Conservation (phyloP, 2,329 filamentous ascomycete genomes). For the Zalaria sp. region DNA sequence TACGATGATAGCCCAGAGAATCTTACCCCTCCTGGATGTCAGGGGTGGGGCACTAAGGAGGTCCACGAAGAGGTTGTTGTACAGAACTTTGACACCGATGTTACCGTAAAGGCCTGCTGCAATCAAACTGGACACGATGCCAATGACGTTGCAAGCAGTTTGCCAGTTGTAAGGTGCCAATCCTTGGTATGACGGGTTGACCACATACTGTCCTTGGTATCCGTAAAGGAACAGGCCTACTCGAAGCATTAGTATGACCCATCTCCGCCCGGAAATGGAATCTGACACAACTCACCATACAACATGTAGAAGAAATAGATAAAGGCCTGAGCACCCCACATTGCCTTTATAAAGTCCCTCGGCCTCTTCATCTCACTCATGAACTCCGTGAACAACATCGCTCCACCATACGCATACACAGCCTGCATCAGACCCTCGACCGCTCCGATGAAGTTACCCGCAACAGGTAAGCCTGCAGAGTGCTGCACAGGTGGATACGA, state of each 20-base stretch:
- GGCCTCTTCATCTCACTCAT: slow-evolving; percentile 17
- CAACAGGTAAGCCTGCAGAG: slow-evolving; percentile 1
- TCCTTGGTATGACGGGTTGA: slow-evolving; percentile 3
- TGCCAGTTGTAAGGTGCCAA: slow-evolving; percentile 5
- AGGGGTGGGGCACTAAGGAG: slow-evolving; percentile 26
- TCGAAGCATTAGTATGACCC: slow-evolving; percentile 9
- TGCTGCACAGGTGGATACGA: slow-evolving; percentile 4
- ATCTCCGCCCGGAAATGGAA: slow-evolving; percentile 1
- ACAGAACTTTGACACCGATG: slow-evolving; percentile 6
- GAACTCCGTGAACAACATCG: slow-evolving; percentile 16
- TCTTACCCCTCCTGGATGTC: slow-evolving; percentile 30
- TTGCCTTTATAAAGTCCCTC: slow-evolving; percentile 4
- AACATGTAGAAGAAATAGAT: slow-evolving; percentile 4
- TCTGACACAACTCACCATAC: slow-evolving; percentile 1
- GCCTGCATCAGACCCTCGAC: slow-evolving; percentile 16
- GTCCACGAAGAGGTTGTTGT: slow-evolving; percentile 6
- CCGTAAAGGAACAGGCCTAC: slow-evolving; percentile 31
- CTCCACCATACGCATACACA: slow-evolving; percentile 18
- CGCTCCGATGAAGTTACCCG: slow-evolving; percentile 2
- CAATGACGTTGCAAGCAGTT: slow-evolving; percentile 4
- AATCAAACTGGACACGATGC: slow-evolving; percentile 3
- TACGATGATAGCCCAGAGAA: slow-evolving; percentile 32
- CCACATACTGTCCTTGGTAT: slow-evolving; percentile 21
- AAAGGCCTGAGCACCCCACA: slow-evolving; percentile 5
- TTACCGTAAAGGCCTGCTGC: slow-evolving; percentile 5